Evolutionary conservation across 164 flowering plant genomes (phyloP).

Genomic region (Macadamia integrifolia): DNA sequence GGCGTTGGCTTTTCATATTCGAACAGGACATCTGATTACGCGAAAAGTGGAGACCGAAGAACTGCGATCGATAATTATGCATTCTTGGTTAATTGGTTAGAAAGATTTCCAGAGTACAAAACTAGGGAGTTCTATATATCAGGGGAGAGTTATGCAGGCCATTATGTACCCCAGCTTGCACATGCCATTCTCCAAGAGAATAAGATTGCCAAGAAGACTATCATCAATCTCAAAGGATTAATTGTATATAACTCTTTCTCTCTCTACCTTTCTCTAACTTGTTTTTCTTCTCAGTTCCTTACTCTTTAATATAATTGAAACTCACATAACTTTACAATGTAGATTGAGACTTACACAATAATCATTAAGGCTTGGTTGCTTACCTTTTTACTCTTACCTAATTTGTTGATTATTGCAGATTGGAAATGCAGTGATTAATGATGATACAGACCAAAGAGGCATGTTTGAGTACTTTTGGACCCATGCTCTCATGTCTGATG

Average conservation of each 20-base stretch:
- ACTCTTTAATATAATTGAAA: not conserved
- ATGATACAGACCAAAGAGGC: constrained; percentile 49
- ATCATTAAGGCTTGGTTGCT: no score
- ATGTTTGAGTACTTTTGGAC: constrained; percentile 50
- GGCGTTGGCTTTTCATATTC: constrained; percentile 80
- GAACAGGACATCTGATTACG: constrained; percentile 43
- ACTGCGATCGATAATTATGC: constrained; percentile 49
- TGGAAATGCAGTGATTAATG: constrained; percentile 70
- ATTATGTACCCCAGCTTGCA: constrained; percentile 70
- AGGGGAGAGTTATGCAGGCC: constrained; percentile 78
- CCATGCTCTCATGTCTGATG: constrained; percentile 56
- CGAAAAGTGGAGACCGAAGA: constrained; percentile 34
- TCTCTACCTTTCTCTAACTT: not conserved
- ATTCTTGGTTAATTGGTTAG: constrained; percentile 65
- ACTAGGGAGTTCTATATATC: constrained; percentile 55
- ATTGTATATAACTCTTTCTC: constrained; percentile 21
- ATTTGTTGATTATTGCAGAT: constrained; percentile 35
- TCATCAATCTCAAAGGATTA: constrained; percentile 53
- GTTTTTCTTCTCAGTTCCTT: not conserved
- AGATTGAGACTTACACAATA: no score
- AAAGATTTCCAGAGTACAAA: constrained; percentile 72
- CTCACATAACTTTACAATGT: no score
- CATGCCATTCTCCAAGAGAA: constrained; percentile 48
- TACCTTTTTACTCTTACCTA: no score
- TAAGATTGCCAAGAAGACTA: constrained; percentile 23